These are phyloP conservation scores for Starmerella sp. DNA, from an alignment of 805 yeast genomes.

Conservation along the genomic window DNA sequence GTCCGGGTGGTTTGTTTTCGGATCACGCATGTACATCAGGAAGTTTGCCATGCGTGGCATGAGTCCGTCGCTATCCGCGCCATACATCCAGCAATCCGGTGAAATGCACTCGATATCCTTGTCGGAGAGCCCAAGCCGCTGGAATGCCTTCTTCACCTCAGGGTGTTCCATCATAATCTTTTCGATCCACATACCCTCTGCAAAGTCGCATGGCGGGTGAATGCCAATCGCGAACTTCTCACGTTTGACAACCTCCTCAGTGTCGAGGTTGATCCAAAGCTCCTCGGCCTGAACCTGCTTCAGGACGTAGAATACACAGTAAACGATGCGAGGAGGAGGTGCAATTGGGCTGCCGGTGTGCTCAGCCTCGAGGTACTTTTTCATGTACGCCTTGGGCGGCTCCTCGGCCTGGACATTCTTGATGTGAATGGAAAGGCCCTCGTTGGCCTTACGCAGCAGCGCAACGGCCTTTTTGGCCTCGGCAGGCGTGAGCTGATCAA, in stretches of 20 bases:
- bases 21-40: conserved; percentile 67
- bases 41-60: conserved; percentile 42
- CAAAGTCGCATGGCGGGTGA: conserved; percentile 61
- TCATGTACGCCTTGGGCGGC: conserved; percentile 69
- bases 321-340: conserved; percentile 58
- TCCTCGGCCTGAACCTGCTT: conserved; percentile 44
- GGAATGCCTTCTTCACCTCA: conserved; percentile 74
- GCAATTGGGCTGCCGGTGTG: conserved; percentile 36
- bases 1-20: conserved; percentile 34
- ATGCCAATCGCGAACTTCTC: conserved; percentile 46
- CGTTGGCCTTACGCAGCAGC: conserved; percentile 22
- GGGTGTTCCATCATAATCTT: conserved; percentile 51
- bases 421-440: conserved; percentile 27
- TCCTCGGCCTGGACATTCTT: conserved; percentile 34
- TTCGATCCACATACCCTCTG: conserved; percentile 23
- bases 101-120: conserved; percentile 14
- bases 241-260: conserved; percentile 50
- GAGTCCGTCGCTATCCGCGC: conserved; percentile 48
- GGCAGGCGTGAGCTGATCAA: conserved; percentile 27
- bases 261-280: conserved; percentile 56
- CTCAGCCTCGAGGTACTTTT: conserved; percentile 57
- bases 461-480: conserved; percentile 25
- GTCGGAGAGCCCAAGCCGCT: conserved; percentile 54
- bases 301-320: conserved; percentile 53
- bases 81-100: conserved; percentile 57